These are phyloP conservation scores for Alliaria petiolata DNA, from an alignment of 345 rosid species.

Conservation along the genomic window DNA sequence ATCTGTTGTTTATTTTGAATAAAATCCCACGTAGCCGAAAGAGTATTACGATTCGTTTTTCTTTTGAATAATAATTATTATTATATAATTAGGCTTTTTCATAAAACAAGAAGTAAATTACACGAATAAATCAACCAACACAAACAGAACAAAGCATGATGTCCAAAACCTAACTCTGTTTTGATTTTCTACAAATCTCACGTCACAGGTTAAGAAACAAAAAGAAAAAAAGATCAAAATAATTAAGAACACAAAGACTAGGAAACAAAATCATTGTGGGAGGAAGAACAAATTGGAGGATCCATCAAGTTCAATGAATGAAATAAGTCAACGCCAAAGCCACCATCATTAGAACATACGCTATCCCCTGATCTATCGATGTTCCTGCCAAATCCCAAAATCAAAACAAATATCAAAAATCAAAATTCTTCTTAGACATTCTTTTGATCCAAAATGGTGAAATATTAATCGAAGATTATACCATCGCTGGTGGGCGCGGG, in stretches of 20 bases:
- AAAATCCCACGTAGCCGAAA: too few species aligned
- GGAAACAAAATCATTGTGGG: conserved; percentile 12
- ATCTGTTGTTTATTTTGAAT: too few species aligned
- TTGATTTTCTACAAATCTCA: conserved; percentile 17
- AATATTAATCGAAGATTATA: conserved; percentile 14
- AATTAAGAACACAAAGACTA: conserved; percentile 15
- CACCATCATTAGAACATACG: conserved; percentile 79
- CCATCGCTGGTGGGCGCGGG: conserved; percentile 75
- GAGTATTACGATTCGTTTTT: too few species aligned
- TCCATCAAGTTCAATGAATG: conserved; percentile 42
- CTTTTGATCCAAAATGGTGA: not conserved
- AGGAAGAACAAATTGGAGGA: conserved; percentile 8
- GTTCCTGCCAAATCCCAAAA: conserved; percentile 48
- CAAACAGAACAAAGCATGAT: conserved; percentile 14
- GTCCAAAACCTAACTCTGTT: conserved; percentile 15
- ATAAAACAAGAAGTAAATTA: not conserved
- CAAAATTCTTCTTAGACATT: not conserved
- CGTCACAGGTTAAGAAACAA: not conserved
- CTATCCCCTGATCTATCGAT: conserved; percentile 81
- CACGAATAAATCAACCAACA: conserved; percentile 7
- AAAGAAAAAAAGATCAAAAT: not conserved
- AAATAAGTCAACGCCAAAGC: conserved; percentile 82
- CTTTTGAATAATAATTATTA: too few species aligned
- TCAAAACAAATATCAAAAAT: not conserved
- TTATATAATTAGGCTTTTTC: not conserved